Evolutionary conservation across 176 grass and related monocot genomes (phyloP).

Genomic region (Zoysia pacifica): DNA sequence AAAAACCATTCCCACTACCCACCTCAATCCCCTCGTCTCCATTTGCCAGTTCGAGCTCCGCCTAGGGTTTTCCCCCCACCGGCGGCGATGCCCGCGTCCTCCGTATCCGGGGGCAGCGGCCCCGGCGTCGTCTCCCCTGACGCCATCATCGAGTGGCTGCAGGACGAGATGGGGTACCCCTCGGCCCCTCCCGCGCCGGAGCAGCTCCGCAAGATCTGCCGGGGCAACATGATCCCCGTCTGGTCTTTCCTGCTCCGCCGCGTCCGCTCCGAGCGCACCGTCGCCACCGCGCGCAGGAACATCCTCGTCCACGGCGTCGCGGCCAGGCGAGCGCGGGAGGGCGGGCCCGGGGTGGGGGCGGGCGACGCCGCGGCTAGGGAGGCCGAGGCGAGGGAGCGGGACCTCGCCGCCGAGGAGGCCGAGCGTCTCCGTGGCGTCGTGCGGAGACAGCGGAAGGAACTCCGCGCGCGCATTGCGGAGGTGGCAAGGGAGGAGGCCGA

Average conservation of each 20-base stretch:
- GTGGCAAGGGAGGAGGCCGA: constrained; percentile 87
- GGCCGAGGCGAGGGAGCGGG: constrained; percentile 80
- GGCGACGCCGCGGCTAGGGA: constrained; percentile 65
- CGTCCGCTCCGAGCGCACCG: constrained; percentile 90
- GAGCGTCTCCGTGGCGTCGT: constrained; percentile 86
- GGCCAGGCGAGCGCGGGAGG: constrained; percentile 61
- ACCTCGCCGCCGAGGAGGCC: constrained; percentile 86
- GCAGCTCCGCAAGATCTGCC: constrained; percentile 99
- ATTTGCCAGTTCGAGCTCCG: constrained; percentile 28
- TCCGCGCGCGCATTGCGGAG: constrained; percentile 77
- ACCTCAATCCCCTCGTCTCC: neutral
- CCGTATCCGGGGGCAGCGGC: constrained; percentile 54
- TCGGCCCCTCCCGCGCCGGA: constrained; percentile 71
- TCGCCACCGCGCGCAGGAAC: constrained; percentile 79
- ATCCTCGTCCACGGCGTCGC: constrained; percentile 90
- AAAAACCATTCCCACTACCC: constrained; percentile 48
- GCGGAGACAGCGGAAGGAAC: constrained; percentile 89
- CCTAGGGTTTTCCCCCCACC: constrained; percentile 40
- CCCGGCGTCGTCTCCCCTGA: constrained; percentile 68
- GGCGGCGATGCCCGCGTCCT: constrained; percentile 61
- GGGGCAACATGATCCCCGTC: constrained; percentile 95
- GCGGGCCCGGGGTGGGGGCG: constrained; percentile 23
- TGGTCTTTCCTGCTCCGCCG: constrained; percentile 93
- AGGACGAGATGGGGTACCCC: constrained; percentile 97
- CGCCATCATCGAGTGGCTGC: constrained; percentile 95